Evolutionary conservation across 495 filamentous ascomycete genomes (phyloP), one percentile per base, ranked within the genome.

Genomic region (Chaetomium tenue): DNA sequence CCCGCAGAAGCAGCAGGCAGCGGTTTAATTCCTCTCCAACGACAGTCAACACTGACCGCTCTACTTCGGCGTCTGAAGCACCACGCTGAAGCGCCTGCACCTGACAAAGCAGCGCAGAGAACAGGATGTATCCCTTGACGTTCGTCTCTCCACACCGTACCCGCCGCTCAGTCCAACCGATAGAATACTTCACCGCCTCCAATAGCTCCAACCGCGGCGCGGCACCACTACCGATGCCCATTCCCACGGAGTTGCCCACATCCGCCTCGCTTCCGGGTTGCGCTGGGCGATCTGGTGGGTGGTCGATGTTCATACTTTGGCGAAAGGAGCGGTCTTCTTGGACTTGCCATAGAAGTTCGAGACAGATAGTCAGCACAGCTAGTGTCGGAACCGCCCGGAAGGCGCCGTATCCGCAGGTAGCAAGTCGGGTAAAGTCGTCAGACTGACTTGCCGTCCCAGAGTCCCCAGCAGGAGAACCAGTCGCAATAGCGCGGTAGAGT

Each of bases 121-220:
- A 71, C 37, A 87, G 71, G 5, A 87, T 54, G 47, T 82, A 79
- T 0, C 79, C 82, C 66, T 87, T 87, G 22, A 83, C 73, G 65
- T 83, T 87, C 0, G 81, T 84, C 66, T 87, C 84, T 2, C 85
- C 86, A 0, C 76, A 76, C 48, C 76, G 64, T 6, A 87, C 79
- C 44, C 74, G 73, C 11, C 70, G 69, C 68, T 81, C 70, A 0
- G 50, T 54, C 81, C 81, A 85, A 1, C 55, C 60, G 30, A 81
- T 79, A 0, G 79, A 74, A 33, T 83, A 80, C 12, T 78, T 72
- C 0, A 86, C 25, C 0, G 83, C 75, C 0, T 79, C 67, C 1
- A 84, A 59, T 7, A 88, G 71, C 46, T 86, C 83, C 46, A 76
- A 64, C 3, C 68, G 65, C 12, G 77, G 74, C 5, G 77, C 72